Percentiles rank a stretch among this genome's conserved stretches.
Evolutionary conservation across 345 rosid genomes (phyloP).

Genomic region (Excoecaria agallocha): DNA sequence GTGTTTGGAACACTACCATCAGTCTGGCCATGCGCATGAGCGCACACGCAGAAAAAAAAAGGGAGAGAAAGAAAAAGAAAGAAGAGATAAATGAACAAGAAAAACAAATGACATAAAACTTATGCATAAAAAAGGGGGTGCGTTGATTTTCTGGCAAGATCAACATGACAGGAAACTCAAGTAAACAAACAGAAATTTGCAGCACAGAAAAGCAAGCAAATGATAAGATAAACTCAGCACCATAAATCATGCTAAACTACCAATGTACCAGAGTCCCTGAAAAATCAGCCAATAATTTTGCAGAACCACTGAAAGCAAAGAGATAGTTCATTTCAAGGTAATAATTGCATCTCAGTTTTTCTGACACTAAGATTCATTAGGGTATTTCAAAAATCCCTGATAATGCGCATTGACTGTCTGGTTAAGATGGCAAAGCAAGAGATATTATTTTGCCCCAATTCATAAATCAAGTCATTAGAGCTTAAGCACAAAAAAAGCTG

Average conservation of each 20-base stretch:
- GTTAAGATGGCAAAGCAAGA: background rate
- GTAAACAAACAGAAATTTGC: background rate
- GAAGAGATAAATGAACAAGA: conserved; percentile 7
- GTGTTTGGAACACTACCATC: conserved; percentile 93
- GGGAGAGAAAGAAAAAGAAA: too few species aligned
- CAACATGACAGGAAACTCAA: background rate
- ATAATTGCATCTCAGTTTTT: background rate
- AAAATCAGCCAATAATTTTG: background rate
- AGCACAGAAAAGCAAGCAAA: background rate
- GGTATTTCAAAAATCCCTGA: background rate
- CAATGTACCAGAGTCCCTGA: background rate
- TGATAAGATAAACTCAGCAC: background rate
- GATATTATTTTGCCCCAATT: background rate
- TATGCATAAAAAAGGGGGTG: too few species aligned
- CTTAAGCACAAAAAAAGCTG: background rate
- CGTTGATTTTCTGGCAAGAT: background rate
- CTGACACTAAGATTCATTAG: background rate
- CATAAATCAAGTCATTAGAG: background rate
- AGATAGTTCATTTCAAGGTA: too few species aligned
- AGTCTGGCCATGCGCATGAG: conserved; percentile 43
- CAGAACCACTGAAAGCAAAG: background rate
- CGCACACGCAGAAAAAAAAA: too few species aligned
- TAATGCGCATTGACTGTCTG: background rate
- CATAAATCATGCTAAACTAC: background rate
- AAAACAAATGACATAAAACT: background rate